Conservation (phyloP, 2,329 filamentous ascomycete genomes). For the Amphichorda felina region DNA sequence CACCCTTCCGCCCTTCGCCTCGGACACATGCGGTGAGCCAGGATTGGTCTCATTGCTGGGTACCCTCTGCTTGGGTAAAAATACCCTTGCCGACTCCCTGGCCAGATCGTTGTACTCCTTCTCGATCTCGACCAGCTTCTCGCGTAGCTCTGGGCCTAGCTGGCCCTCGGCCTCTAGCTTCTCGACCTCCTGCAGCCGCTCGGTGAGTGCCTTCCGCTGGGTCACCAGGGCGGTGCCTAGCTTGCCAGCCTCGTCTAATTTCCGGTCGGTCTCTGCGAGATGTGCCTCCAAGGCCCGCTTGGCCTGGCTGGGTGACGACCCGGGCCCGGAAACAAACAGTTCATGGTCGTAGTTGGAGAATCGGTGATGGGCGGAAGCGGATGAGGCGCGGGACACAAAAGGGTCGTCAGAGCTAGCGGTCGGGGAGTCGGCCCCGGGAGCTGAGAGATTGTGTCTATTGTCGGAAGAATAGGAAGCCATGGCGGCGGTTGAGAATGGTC, state of each 20-base stretch:
- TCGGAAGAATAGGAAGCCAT: constrained; percentile 33
- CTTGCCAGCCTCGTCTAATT: constrained; percentile 83
- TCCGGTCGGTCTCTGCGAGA: constrained; percentile 80
- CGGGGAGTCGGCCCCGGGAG: constrained; percentile 11
- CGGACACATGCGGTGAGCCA: constrained; percentile 40
- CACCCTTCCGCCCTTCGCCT: constrained; percentile 40
- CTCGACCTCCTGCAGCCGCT: constrained; percentile 76
- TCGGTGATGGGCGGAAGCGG: constrained; percentile 42
- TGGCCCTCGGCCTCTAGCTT: constrained; percentile 64
- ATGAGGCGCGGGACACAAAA: constrained; percentile 38
- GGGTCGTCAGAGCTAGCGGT: constrained; percentile 26
- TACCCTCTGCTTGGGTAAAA: constrained; percentile 73
- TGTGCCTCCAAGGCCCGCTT: constrained; percentile 85
- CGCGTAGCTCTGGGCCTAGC: constrained; percentile 69
- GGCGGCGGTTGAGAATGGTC: constrained; percentile 9
- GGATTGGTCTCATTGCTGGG: constrained; percentile 52
- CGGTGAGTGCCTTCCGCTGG: constrained; percentile 73
- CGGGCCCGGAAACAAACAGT: constrained; percentile 65
- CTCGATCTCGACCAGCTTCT: constrained; percentile 77
- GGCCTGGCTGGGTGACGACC: constrained; percentile 70
- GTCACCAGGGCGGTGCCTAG: constrained; percentile 78
- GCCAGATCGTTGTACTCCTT: constrained; percentile 93
- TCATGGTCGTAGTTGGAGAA: constrained; percentile 78
- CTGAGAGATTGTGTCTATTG: constrained; percentile 27
- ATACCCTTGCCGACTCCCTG: constrained; percentile 76